Evolutionary conservation across 495 filamentous ascomycete genomes (phyloP).

Genomic region (Aspergillus carlsbadensis): DNA sequence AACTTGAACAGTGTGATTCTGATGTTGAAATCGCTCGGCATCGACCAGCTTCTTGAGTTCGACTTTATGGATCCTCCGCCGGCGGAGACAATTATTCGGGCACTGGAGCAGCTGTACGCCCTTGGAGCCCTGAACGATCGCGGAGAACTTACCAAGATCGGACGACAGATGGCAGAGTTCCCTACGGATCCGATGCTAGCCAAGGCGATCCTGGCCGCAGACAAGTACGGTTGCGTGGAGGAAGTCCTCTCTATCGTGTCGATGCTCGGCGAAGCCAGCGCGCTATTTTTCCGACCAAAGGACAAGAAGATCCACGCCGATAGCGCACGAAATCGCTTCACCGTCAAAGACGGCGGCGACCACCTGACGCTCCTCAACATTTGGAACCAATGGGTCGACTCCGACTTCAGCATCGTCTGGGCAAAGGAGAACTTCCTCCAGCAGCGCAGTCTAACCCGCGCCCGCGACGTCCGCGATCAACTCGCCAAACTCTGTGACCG

Average conservation of each 20-base stretch:
- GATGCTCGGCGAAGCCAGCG: conserved; percentile 86
- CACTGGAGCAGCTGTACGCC: conserved; percentile 89
- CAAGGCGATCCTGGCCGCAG: conserved; percentile 86
- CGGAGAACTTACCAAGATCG: conserved; percentile 87
- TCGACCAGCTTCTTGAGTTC: conserved; percentile 91
- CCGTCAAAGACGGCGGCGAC: conserved; percentile 89
- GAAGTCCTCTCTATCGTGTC: conserved; percentile 94
- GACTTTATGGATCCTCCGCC: conserved; percentile 97
- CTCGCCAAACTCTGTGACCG: conserved; percentile 92
- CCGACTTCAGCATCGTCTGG: conserved; percentile 88
- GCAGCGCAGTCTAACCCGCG: conserved; percentile 79
- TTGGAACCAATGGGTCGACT: conserved; percentile 96
- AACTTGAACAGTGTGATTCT: conserved; percentile 84
- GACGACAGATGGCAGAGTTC: conserved; percentile 95
- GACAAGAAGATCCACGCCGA: conserved; percentile 98
- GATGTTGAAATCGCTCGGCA: conserved; percentile 84
- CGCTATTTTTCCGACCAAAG: conserved; percentile 93
- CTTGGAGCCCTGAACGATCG: conserved; percentile 86
- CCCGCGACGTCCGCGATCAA: conserved; percentile 91
- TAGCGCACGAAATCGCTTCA: conserved; percentile 88
- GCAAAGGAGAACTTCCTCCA: conserved; percentile 92
- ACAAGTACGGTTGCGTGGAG: conserved; percentile 85
- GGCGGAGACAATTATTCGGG: conserved; percentile 85
- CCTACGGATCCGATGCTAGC: conserved; percentile 93
- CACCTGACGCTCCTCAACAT: conserved; percentile 90